Base-by-base conservation (phyloP, 1,284 basidiomycete species). In the Malassezia restricta region DNA sequence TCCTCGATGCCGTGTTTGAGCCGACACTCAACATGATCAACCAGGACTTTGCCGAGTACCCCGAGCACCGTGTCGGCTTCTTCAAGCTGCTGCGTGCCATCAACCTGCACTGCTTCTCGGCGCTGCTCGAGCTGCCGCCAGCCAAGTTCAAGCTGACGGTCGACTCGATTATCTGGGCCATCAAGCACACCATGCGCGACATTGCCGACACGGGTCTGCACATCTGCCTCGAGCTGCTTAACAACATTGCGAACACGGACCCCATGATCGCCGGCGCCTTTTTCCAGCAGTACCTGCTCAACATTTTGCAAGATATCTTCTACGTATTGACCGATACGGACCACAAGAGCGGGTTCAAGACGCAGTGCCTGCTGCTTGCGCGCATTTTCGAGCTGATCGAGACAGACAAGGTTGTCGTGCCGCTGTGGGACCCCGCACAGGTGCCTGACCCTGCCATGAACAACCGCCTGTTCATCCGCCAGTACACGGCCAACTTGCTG, bases 181-280 rank as follows among this genome's bases (percentile, higher is more conserved):
- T 98, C 79, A 99, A 98, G 77, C 94, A 99, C 77, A 95, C 90
- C 14, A 94, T 95, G 88, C 83, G 94, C 50, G 94, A 98, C 76
- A 96, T 99, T 64, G 88, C 91, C 27, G 94, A 99, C 74, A 87
- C 84, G 32, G 92, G 92, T 48, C 59, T 72, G 49, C 62, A 63
- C 54, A 91, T 98, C 74, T 89, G 86, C 61, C 77, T 91, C 64
- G 92, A 96, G 76, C 83, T 98, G 44, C 81, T 96, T 71, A 89
- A 94, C 78, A 98, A 96, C 77, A 92, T 99, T 69, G 84, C 89
- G 6, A 78, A 78, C 47, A 84, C 88, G 20, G 85, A 91, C 43
- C 78, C 82, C 4, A 76, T 80, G 8, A 86, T 90, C 42, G 80
- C 83, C 62, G 86, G 83, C 64, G 82, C 80, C 9, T 86, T 89